These are phyloP conservation scores for Aspergillus bridgeri DNA, from an alignment of 495 filamentous ascomycete genomes.

Conservation along the genomic window DNA sequence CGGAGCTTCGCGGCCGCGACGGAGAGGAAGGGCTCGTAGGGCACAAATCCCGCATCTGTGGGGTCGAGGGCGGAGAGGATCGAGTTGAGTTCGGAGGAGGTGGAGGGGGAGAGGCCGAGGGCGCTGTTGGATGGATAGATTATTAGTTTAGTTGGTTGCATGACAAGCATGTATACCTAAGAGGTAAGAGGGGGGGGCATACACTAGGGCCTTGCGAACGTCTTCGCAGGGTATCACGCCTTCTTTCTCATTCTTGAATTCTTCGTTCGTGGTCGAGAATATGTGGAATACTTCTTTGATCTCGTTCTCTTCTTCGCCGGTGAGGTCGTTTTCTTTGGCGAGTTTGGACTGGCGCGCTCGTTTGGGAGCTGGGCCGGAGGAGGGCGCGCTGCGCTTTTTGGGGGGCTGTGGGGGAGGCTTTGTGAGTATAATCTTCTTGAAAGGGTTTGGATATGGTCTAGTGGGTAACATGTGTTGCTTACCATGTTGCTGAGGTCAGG, in stretches of 20 bases:
- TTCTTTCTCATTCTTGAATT: conserved; percentile 63
- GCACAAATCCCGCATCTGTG: conserved; percentile 68
- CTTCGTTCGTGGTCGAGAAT: conserved; percentile 58
- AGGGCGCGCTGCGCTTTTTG: conserved; percentile 36
- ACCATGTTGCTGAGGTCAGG: conserved; percentile 1
- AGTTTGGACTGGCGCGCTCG: conserved; percentile 70
- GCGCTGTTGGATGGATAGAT: conserved; percentile 51
- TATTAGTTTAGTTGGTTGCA: neutral
- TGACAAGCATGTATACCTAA: neutral
- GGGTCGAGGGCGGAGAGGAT: conserved; percentile 80
- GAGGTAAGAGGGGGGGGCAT: conserved; percentile 23
- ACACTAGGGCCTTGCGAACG: conserved; percentile 82
- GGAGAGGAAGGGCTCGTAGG: conserved; percentile 73
- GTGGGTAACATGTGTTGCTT: neutral
- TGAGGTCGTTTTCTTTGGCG: conserved; percentile 83
- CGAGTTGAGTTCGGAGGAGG: conserved; percentile 62
- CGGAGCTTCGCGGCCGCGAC: conserved; percentile 82
- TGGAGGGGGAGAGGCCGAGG: conserved; percentile 63
- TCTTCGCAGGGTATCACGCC: conserved; percentile 73
- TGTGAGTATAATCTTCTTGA: neutral
- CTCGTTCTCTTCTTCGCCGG: conserved; percentile 76
- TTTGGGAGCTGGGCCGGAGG: conserved; percentile 32
- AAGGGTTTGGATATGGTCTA: neutral
- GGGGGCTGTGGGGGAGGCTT: conserved; percentile 34
- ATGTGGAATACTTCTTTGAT: conserved; percentile 86